Evolutionary conservation across 75 land plant genomes (phyloP).

Genomic region (Picea sitchensis): DNA sequence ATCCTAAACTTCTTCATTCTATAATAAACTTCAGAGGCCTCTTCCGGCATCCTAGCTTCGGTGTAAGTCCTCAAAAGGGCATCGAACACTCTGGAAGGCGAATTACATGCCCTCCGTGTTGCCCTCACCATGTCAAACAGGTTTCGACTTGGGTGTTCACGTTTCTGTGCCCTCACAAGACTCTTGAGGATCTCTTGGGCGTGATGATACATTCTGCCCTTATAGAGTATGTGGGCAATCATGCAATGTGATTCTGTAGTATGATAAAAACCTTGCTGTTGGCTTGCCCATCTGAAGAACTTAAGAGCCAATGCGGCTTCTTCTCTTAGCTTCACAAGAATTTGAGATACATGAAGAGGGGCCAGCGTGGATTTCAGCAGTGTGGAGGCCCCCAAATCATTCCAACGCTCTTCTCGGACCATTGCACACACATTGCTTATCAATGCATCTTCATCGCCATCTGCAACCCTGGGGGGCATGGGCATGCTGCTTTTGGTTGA

Average conservation of each 20-base stretch:
- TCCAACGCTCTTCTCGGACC: conserved; percentile 21
- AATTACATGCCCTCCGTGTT: conserved; percentile 16
- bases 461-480: no score
- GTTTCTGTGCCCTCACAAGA: conserved; percentile 10
- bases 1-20: conserved; percentile 49
- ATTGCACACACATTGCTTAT: conserved; percentile 12
- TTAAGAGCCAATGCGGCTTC: conserved; percentile 27
- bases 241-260: conserved; percentile 34
- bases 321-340: conserved; percentile 22
- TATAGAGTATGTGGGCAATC: conserved; percentile 38
- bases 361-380: conserved; percentile 28
- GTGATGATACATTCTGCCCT: conserved; percentile 38
- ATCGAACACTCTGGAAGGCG: conserved; percentile 14
- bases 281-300: conserved; percentile 45
- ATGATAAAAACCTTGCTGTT: conserved; percentile 35
- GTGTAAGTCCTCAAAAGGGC: no score
- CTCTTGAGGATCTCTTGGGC: conserved; percentile 18
- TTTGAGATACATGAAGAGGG: conserved; percentile 24
- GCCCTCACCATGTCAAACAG: conserved; percentile 30
- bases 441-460: background rate
- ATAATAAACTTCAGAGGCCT: conserved; percentile 31
- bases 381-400: conserved; percentile 13
- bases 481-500: no score
- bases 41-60: conserved; percentile 12
- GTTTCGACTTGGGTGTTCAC: background rate